Evolutionary conservation across 1,284 basidiomycete genomes (phyloP).

Genomic region (Naganishia liquefaciens): DNA sequence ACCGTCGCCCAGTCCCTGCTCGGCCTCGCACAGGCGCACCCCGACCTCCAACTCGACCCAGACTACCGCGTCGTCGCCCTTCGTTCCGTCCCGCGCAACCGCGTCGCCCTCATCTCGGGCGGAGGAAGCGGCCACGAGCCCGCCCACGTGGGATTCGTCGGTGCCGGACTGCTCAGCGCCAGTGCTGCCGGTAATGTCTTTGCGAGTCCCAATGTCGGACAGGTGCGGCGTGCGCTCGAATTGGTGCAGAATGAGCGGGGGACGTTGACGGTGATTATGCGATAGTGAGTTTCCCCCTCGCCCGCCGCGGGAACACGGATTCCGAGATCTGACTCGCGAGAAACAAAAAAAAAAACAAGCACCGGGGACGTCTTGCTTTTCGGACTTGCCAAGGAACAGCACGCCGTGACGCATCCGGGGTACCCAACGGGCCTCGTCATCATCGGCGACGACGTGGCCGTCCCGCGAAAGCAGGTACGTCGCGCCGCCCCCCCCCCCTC

Average conservation of each 20-base stretch:
- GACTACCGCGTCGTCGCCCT: constrained; percentile 36
- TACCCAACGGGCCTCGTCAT: constrained; percentile 76
- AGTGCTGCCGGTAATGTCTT: constrained; percentile 86
- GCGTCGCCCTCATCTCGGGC: constrained; percentile 78
- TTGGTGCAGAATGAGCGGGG: constrained; percentile 56
- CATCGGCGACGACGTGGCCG: constrained; percentile 89
- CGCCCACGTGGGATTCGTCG: constrained; percentile 76
- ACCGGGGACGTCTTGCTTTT: constrained; percentile 92
- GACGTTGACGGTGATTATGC: constrained; percentile 32
- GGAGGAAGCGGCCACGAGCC: constrained; percentile 92
- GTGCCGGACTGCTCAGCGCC: constrained; percentile 75
- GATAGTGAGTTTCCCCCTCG: constrained; percentile 28
- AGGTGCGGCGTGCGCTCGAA: constrained; percentile 76
- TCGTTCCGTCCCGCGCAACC: background rate
- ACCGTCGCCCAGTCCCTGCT: constrained; percentile 74
- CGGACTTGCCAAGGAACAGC: constrained; percentile 82
- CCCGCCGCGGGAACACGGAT: too few relatives aligned
- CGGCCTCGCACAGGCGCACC: constrained; percentile 69
- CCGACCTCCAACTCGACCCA: constrained; percentile 66
- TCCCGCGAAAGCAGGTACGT: constrained; percentile 60
- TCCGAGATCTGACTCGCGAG: too few relatives aligned
- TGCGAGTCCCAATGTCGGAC: constrained; percentile 80
- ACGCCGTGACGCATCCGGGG: constrained; percentile 64
- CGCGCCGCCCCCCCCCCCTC: too few relatives aligned
- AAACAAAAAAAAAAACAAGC: too few relatives aligned